Percentiles rank a stretch among this genome's conserved stretches.
Evolutionary conservation across 805 yeast genomes (phyloP).

Genomic region (Crinitomyces ghanaensis): DNA sequence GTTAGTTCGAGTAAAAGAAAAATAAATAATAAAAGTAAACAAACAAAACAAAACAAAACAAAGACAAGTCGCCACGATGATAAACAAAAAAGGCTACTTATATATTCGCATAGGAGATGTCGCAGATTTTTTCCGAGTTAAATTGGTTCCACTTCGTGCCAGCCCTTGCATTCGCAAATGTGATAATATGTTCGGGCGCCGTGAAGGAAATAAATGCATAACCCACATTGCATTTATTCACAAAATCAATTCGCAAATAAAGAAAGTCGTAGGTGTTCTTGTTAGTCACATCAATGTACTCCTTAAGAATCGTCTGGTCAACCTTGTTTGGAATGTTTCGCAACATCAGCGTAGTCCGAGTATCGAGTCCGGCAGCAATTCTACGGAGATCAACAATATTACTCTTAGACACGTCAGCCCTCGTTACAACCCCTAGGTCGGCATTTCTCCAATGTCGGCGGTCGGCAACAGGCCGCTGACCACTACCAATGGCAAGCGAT

Average conservation of each 20-base stretch:
- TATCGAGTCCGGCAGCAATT: constrained; percentile 33
- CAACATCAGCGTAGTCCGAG: constrained; percentile 40
- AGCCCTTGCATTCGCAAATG: constrained; percentile 34
- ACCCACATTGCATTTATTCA: constrained; percentile 43
- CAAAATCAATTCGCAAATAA: constrained; percentile 41
- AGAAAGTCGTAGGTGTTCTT: constrained; percentile 29
- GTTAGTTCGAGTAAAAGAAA: constrained; percentile 1
- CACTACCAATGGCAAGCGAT: too few relatives aligned
- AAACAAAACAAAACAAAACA: too few relatives aligned
- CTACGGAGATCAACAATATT: constrained; percentile 31
- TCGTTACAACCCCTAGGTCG: constrained; percentile 14
- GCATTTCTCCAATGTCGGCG: too few relatives aligned
- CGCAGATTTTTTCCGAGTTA: constrained; percentile 41
- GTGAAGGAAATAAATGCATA: constrained; percentile 43
- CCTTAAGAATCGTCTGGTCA: constrained; percentile 34
- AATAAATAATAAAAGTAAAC: neutral
- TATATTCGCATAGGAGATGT: constrained; percentile 40
- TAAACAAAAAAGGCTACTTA: constrained; percentile 12
- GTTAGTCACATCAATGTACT: constrained; percentile 36
- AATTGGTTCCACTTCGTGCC: constrained; percentile 39
- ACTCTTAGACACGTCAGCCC: constrained; percentile 23
- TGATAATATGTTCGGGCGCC: constrained; percentile 32
- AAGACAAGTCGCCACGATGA: too few relatives aligned
- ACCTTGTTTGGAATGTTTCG: constrained; percentile 45
- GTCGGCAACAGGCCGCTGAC: too few relatives aligned